These are phyloP conservation scores for Henckelia pumila DNA, from an alignment of 257 asterid genomes.

Conservation along the genomic window DNA sequence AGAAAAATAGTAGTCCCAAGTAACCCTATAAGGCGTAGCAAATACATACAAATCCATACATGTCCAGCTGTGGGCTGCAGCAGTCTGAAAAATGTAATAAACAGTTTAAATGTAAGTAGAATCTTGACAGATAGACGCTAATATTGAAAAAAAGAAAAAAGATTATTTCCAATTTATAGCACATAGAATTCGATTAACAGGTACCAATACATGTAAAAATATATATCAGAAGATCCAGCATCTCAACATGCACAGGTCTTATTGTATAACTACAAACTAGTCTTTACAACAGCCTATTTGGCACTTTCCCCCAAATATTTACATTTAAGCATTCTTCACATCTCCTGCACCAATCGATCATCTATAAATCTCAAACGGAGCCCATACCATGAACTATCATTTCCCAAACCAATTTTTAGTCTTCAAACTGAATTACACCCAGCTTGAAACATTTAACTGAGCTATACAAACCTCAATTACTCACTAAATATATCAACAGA, in stretches of 20 bases:
- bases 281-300: background rate
- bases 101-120: conserved; percentile 12
- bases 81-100: conserved; percentile 48
- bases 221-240: conserved; percentile 1
- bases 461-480: background rate
- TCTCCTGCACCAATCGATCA: background rate
- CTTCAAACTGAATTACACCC: conserved; percentile 1
- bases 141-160: background rate
- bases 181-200: background rate
- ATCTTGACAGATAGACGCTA: background rate
- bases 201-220: background rate
- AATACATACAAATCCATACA: conserved; percentile 98
- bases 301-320: background rate
- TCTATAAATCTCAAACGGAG: background rate
- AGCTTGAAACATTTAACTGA: background rate
- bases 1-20: conserved; percentile 97
- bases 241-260: conserved; percentile 1
- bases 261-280: background rate
- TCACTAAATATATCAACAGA: background rate
- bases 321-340: background rate
- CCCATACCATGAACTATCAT: conserved; percentile 1
- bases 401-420: background rate
- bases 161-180: background rate
- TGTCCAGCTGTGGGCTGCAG: conserved; percentile 98
- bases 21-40: conserved; percentile 93